Base-by-base conservation (phyloP, 2,329 filamentous ascomycete species). In the Neonectria hederae region DNA sequence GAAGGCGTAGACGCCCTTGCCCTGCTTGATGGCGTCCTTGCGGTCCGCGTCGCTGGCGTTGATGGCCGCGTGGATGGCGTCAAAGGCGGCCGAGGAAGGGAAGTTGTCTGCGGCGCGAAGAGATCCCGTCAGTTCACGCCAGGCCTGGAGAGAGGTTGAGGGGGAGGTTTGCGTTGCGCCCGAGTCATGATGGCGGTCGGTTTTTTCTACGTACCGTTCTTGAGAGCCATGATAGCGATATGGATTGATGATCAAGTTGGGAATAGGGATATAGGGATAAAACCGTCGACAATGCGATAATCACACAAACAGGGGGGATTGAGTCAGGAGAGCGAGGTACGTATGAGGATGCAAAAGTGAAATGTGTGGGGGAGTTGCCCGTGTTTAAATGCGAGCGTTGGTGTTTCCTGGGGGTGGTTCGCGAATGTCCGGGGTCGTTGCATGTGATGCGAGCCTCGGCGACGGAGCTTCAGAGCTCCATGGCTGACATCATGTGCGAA, bases 81-180 rank as follows among this genome's bases (percentile, higher is more conserved):
- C 96, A 81, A 99, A 99, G 72, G 94, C 94, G 70, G 83, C 90
- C 65, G 96, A 98, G 76, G 95, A 89, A 70, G 96, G 95, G 83
- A 97, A 97, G 72, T 90, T 89, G 80, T 89, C 92, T 94, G 60
- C 19, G 49, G 14, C 24, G 40, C 38, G 19, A 13, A 54, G 19
- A 22, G 43, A 59, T 22, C 22, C 19, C 13, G 45, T 48, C n/a
- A 55, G 63, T 55, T 62, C 45, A 62, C 54, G 28, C 19, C 58
- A 40, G 32, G 22, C 40, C 24, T 63, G 57, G n/a, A 28, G 58
- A 21, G n/a, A 21, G 45, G 8, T 32, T 4, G 30, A 14, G 48
- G 9, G 48, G 19, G n/a, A 21, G 45, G 38, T 30, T 11, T 58
- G 42, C 22, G 14, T 32, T 66, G 40, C 55, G 59, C 52, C 35